Evolutionary conservation across 2,329 filamentous ascomycete genomes (phyloP).

Genomic region (Berkeleyomyces basicola): DNA sequence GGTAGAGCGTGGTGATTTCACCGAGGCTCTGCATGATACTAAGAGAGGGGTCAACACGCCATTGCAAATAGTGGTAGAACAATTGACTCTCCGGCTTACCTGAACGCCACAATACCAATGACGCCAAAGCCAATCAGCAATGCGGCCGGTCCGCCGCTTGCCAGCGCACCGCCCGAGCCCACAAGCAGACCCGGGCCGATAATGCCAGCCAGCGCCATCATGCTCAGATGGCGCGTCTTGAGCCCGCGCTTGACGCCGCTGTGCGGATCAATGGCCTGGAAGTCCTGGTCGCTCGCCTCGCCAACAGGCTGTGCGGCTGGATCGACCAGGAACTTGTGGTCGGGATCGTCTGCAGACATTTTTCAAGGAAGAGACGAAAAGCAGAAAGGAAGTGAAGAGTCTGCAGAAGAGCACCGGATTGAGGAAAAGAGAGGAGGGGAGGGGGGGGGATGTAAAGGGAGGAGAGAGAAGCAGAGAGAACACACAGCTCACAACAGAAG

Average conservation of each 20-base stretch:
- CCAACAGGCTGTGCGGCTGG: conserved; percentile 14
- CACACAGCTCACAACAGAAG: too few relatives aligned
- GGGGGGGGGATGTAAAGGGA: not conserved
- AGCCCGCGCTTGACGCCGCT: conserved; percentile 52
- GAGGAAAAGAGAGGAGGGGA: not conserved
- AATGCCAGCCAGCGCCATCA: conserved; percentile 47
- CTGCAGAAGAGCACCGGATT: not conserved
- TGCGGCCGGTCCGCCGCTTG: conserved; percentile 52
- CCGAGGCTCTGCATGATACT: conserved; percentile 55
- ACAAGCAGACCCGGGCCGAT: conserved; percentile 57
- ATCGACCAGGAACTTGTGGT: not conserved
- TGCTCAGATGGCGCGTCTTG: conserved; percentile 49
- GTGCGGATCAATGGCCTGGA: conserved; percentile 36
- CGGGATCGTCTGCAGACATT: conserved; percentile 2
- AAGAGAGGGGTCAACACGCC: not conserved
- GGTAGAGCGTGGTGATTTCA: conserved; percentile 57
- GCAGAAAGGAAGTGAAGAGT: not conserved
- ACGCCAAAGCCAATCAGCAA: conserved; percentile 57
- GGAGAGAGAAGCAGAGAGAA: not conserved
- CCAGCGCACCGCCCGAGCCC: conserved; percentile 52
- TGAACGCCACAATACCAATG: conserved; percentile 31
- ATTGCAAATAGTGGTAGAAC: not conserved
- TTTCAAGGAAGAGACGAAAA: not conserved
- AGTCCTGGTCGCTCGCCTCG: conserved; percentile 27
- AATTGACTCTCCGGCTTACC: conserved; percentile 5